Conservation (phyloP, 176 grass and related monocot genomes). For the Saccharum spontaneum region DNA sequence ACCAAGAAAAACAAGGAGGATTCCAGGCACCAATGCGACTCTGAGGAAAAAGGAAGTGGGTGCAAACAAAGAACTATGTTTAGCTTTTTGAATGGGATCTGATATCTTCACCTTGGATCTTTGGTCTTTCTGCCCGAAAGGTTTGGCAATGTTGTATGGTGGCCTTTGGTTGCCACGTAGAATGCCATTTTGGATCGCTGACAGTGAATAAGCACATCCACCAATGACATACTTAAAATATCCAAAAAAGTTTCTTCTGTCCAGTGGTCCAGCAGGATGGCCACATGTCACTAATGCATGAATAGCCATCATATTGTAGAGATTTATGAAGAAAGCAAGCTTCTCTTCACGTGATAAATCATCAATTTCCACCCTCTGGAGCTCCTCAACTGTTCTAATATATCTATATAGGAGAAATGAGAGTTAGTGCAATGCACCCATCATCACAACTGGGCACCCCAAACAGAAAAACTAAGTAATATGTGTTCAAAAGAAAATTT, state of each 20-base stretch:
- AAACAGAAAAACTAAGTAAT: slow-evolving; percentile 7
- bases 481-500: slow-evolving; percentile 4
- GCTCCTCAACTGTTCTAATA: slow-evolving; percentile 86
- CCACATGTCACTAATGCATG: slow-evolving; percentile 81
- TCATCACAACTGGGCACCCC: background rate
- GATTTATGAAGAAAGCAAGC: slow-evolving; percentile 93
- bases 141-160: slow-evolving; percentile 83
- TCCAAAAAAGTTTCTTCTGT: slow-evolving; percentile 85
- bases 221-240: slow-evolving; percentile 98
- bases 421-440: slow-evolving; percentile 15
- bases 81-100: slow-evolving; percentile 19
- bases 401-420: slow-evolving; percentile 56
- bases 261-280: slow-evolving; percentile 69
- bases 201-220: slow-evolving; percentile 85
- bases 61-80: slow-evolving; percentile 17
- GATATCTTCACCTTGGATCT: slow-evolving; percentile 68
- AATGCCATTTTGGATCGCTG: slow-evolving; percentile 91
- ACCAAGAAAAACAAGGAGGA: background rate
- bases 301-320: slow-evolving; percentile 96
- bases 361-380: slow-evolving; percentile 79
- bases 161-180: slow-evolving; percentile 86
- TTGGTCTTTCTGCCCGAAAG: slow-evolving; percentile 77
- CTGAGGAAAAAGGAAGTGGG: background rate
- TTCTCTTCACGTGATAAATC: slow-evolving; percentile 84
- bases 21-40: background rate